A percentile compares a stretch with the other conserved stretches of the same genome.
These are phyloP conservation scores for Debaryomyces tyrocola DNA, from an alignment of 805 yeast genomes.

Conservation along the genomic window DNA sequence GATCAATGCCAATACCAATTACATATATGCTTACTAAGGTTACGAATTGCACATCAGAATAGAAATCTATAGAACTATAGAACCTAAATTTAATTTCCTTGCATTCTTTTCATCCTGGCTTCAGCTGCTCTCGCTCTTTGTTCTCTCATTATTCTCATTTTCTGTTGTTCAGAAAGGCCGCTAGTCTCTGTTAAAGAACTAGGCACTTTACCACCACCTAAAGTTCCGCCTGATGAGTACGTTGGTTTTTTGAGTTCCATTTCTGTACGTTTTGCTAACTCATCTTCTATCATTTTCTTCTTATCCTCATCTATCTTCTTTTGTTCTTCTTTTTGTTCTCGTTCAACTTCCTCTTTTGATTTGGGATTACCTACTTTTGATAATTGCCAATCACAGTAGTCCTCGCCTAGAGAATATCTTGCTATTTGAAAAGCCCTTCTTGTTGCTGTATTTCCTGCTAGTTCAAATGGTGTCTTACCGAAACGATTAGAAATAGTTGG, in stretches of 20 bases:
- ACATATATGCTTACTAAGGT: neutral
- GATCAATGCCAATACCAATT: constrained; percentile 15
- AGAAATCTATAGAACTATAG: constrained; percentile 8
- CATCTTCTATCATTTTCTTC: constrained; percentile 42
- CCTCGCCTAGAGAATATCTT: constrained; percentile 68
- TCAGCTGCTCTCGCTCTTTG: constrained; percentile 97
- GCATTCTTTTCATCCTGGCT: constrained; percentile 54
- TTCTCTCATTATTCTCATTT: constrained; percentile 81
- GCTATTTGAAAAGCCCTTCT: constrained; percentile 65
- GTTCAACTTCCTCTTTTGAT: constrained; percentile 56
- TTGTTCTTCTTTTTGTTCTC: constrained; percentile 31
- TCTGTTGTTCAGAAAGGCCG: constrained; percentile 72
- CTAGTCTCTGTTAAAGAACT: constrained; percentile 46
- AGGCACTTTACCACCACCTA: constrained; percentile 23
- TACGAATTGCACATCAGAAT: constrained; percentile 6
- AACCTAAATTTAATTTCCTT: constrained; percentile 1
- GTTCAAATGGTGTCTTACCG: constrained; percentile 70
- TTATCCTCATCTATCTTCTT: constrained; percentile 38
- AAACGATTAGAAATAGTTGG: constrained; percentile 55
- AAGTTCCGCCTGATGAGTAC: constrained; percentile 32
- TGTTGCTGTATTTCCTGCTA: constrained; percentile 49
- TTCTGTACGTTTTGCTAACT: constrained; percentile 44
- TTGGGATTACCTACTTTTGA: constrained; percentile 65
- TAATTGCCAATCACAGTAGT: constrained; percentile 63
- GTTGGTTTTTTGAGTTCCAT: constrained; percentile 35